Evolutionary conservation across 2,329 filamentous ascomycete genomes (phyloP), one percentile per base, ranked within the genome.

Genomic region (Phaeosphaeriaceae sp.): DNA sequence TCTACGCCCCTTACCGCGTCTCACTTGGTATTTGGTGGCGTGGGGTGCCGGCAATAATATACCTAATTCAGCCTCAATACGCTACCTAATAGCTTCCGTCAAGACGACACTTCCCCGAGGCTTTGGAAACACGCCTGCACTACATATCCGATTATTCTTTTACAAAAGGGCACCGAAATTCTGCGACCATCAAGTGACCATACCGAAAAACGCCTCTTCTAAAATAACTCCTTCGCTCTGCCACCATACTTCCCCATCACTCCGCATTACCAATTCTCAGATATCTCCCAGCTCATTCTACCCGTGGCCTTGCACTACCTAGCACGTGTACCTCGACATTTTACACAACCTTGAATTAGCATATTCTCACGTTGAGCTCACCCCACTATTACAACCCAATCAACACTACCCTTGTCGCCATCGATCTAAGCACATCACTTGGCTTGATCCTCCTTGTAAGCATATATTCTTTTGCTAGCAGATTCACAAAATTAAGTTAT

Each of bases 141-240:
- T 52, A 49, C 61, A 42, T 41, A 56, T 58, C 58, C 53, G 53
- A 51, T 48, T 55, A 56, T 30, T 55, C 51, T 51, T 42, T 61
- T 51, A 39, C 39, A 61, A n/a, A n/a, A n/a, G 53, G 41, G 58
- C 53, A 57, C 56, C 55, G 46, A 56, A 63, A 38, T 55, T 54
- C 48, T 52, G 44, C 50, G 61, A 67, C 63, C 56, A 60, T 68
- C 66, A 63, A 58, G 64, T 64, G 62, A 63, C 60, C 60, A 52
- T 52, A 54, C 46, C 17, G 49, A 54, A 57, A 50, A 41, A 54
- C 58, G 53, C 49, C 48, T 49, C 40, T 33, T 39, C 49, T 41
- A 40, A 52, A 48, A 39, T 46, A 47, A 38, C 48, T 51, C 54
- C 39, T 37, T 50, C 48, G 35, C 47, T 46, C 47, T 46, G 35